Conservation (phyloP, 805 yeast species). For the Kockiozyma suomiensis region DNA sequence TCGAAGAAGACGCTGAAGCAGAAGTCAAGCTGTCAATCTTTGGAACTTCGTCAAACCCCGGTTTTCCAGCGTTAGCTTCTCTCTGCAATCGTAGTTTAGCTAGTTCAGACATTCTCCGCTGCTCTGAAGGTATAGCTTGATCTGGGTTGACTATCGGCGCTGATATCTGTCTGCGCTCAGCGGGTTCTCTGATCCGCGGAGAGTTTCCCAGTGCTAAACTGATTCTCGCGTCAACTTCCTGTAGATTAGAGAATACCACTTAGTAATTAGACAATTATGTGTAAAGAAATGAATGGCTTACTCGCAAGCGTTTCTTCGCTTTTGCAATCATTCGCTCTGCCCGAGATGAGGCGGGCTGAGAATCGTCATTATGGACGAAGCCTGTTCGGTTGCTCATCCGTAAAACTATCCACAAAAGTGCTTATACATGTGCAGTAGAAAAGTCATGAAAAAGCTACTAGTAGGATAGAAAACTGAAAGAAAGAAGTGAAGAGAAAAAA, state of each 20-base stretch:
- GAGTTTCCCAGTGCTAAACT: slow-evolving; percentile 8
- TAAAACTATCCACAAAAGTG: background rate
- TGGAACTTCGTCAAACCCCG: background rate
- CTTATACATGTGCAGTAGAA: background rate
- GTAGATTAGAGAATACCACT: background rate
- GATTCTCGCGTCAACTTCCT: slow-evolving; percentile 29
- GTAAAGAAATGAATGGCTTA: background rate
- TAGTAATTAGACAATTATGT: background rate
- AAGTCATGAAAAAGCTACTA: no score
- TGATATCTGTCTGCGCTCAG: background rate
- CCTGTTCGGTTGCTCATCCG: background rate
- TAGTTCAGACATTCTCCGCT: background rate
- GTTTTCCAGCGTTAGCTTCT: background rate
- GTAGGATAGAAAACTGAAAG: background rate
- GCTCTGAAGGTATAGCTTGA: background rate
- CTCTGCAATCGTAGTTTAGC: background rate
- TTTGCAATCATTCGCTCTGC: slow-evolving; percentile 25
- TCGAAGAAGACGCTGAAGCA: background rate
- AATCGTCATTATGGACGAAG: background rate
- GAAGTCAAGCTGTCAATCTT: background rate
- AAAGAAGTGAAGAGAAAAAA: background rate
- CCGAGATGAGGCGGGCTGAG: background rate
- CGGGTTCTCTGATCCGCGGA: background rate
- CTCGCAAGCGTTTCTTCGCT: slow-evolving; percentile 25
- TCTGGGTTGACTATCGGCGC: slow-evolving; percentile 3